These are phyloP conservation scores for Saccharomyces pastorianus DNA, from an alignment of 1,139 yeast genomes.

Conservation along the genomic window DNA sequence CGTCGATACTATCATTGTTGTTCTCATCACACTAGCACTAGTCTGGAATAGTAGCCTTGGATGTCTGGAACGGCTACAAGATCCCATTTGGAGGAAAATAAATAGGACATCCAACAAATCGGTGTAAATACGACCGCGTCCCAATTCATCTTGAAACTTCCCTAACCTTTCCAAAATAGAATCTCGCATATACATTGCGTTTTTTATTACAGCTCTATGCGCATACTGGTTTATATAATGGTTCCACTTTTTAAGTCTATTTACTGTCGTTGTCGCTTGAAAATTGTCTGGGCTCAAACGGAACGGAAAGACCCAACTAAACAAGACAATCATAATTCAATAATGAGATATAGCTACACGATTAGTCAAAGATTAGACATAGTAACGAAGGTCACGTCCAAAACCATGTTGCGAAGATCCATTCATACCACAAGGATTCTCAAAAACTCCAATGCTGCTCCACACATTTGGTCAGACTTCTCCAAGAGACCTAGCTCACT, in stretches of 20 bases:
- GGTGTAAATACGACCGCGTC: too few relatives aligned
- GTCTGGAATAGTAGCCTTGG: too few relatives aligned
- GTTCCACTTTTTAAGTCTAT: neutral
- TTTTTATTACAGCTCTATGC: neutral
- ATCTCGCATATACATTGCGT: too few relatives aligned
- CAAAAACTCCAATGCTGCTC: neutral
- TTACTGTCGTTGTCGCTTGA: neutral
- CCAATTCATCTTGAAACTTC: too few relatives aligned
- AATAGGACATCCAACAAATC: too few relatives aligned
- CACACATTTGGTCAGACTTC: slow-evolving; percentile 20
- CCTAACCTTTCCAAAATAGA: too few relatives aligned
- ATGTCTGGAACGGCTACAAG: too few relatives aligned
- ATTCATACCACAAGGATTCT: slow-evolving; percentile 9
- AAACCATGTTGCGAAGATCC: slow-evolving; percentile 11
- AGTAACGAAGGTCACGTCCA: neutral
- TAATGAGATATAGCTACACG: neutral
- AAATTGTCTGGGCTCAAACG: neutral
- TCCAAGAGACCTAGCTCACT: slow-evolving; percentile 18
- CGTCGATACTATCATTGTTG: too few relatives aligned
- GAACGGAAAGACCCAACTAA: neutral
- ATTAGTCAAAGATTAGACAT: neutral
- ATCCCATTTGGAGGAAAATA: too few relatives aligned
- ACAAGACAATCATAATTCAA: neutral
- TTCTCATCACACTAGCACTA: too few relatives aligned
- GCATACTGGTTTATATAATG: neutral